Base-by-base conservation (phyloP, 2,329 filamentous ascomycete genomes). In the Diaporthe sp. region DNA sequence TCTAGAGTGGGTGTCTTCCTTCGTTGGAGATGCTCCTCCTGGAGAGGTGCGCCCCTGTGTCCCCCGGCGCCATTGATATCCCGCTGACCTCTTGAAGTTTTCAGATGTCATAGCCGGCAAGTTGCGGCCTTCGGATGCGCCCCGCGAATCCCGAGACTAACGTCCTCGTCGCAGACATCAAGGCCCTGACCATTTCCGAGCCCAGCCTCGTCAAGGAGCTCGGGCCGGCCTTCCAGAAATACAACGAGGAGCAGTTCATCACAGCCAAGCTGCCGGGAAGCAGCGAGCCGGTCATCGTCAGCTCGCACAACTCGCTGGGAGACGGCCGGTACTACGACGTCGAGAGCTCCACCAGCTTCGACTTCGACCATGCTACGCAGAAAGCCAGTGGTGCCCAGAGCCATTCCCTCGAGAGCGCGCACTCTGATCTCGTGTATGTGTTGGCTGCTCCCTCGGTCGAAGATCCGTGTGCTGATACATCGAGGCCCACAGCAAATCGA, bases 181-280 rank as follows among this genome's bases (percentile, higher is more conserved):
- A 98, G 84, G 89, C 92, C 68, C 89, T 99, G 56, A 95, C 95
- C 25, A 87, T 91, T 76, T 91, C 93, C 78, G 91, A 92, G 55
- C 90, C 92, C 50, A 86, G 89, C 72, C 86, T 97, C 76, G 86
- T 96, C 72, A 86, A 91, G 75, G 92, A 94, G 77, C 92, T 98
- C 70, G 90, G 89, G 9, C 94, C 95, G 0, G 95, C 97, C 0
- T 97, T 98, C 83, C 89, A 96, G 85, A 95, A 94, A 84, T 98
- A 99, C 89, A 98, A 98, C 80, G 96, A 99, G 85, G 93, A 96
- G 84, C 97, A 99, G 84, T 94, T 98, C 83, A 86, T 92, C 65
- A 95, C 95, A 22, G 93, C 94, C 76, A 98, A 97, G 88, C 90
- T 99, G 72, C 96, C 96, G 0, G 95, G 95, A 39, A 91, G 94